Base-by-base conservation (phyloP, 441 rosid species). In the Isatis lusitanica region DNA sequence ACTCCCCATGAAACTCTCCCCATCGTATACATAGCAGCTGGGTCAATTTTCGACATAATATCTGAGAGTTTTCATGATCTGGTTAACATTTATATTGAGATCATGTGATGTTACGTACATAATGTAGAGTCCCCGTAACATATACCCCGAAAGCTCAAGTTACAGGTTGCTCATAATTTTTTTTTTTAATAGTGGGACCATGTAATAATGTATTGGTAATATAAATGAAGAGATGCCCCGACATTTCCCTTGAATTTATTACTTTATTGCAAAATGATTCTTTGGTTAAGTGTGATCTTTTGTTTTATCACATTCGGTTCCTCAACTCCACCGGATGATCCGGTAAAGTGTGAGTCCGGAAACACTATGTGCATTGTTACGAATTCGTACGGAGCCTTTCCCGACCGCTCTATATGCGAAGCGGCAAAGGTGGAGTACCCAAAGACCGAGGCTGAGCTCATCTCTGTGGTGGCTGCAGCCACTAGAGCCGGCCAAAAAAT, bases 401-500 rank as follows among this genome's bases (percentile, higher is more conserved):
- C 92, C 0, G 94, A 0, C 52, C 82, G 93, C 38, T 81, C 82
- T 59, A 62, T 51, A 0, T 92, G 96, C 63, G 65, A 57, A n/a
- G 96, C 87, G 0, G 84, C 85, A 6, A 75, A 74, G 60, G 91
- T 69, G 6, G 89, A 74, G 0, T 92, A 83, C 66, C 95, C 97
- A 0, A 44, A 65, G 3, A 68, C 86, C 2, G 90, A 91, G 62
- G 61, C 78, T 28, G 95, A 91, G 70, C 82, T 89, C 2, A 66
- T 85, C 13, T 68, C 82, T 2, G 9, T 77, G 15, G 90, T 88
- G 1, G 82, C 88, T 0, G 73, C 44, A 0, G 96, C 91, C 21
- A 74, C 95, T 26, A 75, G 36, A 75, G 73, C 82, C 21, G 74
- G 66, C 15, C 76, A 81, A 26, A 92, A 87, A 55, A 83, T 92